These are phyloP conservation scores for Aplosporella prunicola DNA, from an alignment of 2,329 filamentous ascomycete genomes.

Conservation along the genomic window DNA sequence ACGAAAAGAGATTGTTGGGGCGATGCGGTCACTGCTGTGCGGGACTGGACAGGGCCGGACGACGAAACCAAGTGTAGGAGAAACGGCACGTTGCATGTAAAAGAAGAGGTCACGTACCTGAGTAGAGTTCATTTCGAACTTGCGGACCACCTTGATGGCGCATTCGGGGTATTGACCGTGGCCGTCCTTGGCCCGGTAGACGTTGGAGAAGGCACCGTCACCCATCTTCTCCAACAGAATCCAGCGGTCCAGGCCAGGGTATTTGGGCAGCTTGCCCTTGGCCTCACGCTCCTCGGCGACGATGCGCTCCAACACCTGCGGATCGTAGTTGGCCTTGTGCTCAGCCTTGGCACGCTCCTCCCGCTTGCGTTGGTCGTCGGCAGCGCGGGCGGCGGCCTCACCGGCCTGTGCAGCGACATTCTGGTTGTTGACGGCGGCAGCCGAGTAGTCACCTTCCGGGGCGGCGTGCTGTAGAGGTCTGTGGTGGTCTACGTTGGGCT, in stretches of 20 bases:
- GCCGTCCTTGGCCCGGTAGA: slow-evolving; percentile 78
- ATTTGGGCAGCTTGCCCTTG: slow-evolving; percentile 75
- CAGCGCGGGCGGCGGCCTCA: slow-evolving; percentile 54
- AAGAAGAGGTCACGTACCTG: slow-evolving; percentile 64
- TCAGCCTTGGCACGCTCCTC: slow-evolving; percentile 35
- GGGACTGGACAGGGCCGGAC: slow-evolving; percentile 13
- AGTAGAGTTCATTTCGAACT: slow-evolving; percentile 97
- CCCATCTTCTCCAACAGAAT: slow-evolving; percentile 93
- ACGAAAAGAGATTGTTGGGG: slow-evolving; percentile 16
- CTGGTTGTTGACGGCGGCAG: slow-evolving; percentile 49
- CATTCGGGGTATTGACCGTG: slow-evolving; percentile 67
- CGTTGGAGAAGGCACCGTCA: slow-evolving; percentile 97
- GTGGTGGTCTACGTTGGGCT: slow-evolving; percentile 52
- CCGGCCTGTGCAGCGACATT: slow-evolving; percentile 62
- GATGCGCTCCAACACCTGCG: slow-evolving; percentile 67
- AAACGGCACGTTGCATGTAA: slow-evolving; percentile 20
- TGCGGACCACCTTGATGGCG: slow-evolving; percentile 97
- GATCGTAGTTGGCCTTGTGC: slow-evolving; percentile 41
- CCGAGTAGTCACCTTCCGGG: slow-evolving; percentile 50
- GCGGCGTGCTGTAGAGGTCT: slow-evolving; percentile 44
- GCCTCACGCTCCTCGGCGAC: slow-evolving; percentile 85
- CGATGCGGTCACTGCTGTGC: slow-evolving; percentile 8
- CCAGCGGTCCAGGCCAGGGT: slow-evolving; percentile 80
- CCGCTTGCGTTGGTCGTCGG: slow-evolving; percentile 52
- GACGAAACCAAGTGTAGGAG: slow-evolving; percentile 1